Conservation (phyloP, 352 stramenopile species). For the Phytophthora pluvialis region DNA sequence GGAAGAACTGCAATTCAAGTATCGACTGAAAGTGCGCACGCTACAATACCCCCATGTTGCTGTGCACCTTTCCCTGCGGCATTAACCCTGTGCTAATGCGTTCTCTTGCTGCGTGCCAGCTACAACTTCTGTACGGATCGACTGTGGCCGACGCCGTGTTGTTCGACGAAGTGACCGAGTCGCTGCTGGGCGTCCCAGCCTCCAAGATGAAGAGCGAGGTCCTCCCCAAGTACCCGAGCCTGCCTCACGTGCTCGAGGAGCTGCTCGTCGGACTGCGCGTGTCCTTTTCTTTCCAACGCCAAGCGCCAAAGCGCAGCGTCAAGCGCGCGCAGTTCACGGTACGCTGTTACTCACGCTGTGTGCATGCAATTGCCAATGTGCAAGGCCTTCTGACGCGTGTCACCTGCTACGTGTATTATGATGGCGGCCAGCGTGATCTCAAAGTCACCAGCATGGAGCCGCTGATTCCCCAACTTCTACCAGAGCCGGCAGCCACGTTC, state of each 20-base stretch:
- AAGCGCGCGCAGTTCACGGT: slow-evolving; percentile 40
- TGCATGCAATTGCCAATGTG: not conserved
- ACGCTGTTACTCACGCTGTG: slow-evolving; percentile 10
- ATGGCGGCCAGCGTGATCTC: slow-evolving; percentile 42
- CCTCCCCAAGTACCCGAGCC: slow-evolving; percentile 40
- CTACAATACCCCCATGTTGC: too few species aligned
- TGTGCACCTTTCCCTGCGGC: not conserved
- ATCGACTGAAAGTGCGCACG: slow-evolving; percentile 50
- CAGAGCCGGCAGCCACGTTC: slow-evolving; percentile 44
- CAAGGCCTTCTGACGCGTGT: not conserved
- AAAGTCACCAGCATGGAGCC: slow-evolving; percentile 57
- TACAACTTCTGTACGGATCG: slow-evolving; percentile 46
- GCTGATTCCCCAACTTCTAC: slow-evolving; percentile 47
- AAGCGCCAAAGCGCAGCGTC: slow-evolving; percentile 21
- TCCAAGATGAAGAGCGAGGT: slow-evolving; percentile 38
- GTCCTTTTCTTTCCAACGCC: slow-evolving; percentile 54
- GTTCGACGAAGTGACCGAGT: slow-evolving; percentile 55
- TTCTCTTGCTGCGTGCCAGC: slow-evolving; percentile 21
- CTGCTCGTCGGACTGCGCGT: slow-evolving; percentile 59
- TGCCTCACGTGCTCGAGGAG: slow-evolving; percentile 55
- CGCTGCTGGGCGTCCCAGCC: slow-evolving; percentile 46
- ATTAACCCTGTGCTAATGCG: not conserved
- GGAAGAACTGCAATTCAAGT: slow-evolving; percentile 52
- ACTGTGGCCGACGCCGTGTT: slow-evolving; percentile 49
- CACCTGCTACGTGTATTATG: not conserved